Conservation (phyloP, 257 asterid species). For the Nicotiana sylvestris region DNA sequence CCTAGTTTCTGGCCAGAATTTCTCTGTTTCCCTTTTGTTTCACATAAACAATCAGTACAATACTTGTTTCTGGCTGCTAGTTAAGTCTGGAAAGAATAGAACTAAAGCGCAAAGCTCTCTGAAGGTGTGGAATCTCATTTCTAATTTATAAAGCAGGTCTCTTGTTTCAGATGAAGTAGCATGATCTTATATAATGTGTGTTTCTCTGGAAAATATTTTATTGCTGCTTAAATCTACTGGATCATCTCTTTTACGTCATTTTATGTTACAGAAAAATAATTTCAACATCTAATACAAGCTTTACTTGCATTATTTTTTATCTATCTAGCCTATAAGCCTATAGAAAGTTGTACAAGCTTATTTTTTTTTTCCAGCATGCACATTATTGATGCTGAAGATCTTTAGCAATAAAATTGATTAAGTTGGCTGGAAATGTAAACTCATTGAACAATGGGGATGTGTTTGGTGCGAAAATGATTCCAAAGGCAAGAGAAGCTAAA, state of each 20-base stretch:
- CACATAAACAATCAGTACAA: slow-evolving; percentile 93
- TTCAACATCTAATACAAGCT: background rate
- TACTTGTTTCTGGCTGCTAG: slow-evolving; percentile 95
- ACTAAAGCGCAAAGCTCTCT: slow-evolving; percentile 59
- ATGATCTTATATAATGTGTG: background rate
- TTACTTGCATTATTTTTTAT: background rate
- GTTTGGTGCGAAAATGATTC: slow-evolving; percentile 16
- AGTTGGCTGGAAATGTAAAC: slow-evolving; percentile 21
- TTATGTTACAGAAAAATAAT: background rate
- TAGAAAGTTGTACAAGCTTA: background rate
- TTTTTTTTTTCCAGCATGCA: background rate
- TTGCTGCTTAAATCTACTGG: background rate
- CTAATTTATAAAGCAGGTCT: background rate
- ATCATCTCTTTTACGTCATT: background rate
- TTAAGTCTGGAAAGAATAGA: slow-evolving; percentile 77
- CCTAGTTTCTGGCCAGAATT: too few species aligned
- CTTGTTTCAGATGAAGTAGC: background rate
- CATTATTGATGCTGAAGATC: too few species aligned
- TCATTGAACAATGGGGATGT: slow-evolving; percentile 7
- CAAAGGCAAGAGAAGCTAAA: slow-evolving; percentile 17
- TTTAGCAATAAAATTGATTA: slow-evolving; percentile 12
- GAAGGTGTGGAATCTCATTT: slow-evolving; percentile 40
- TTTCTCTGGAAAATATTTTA: background rate
- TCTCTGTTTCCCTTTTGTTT: background rate
- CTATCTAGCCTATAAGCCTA: background rate